Evolutionary conservation across 129 eudicot genomes (phyloP).

Genomic region (Scalesia atractyloides): DNA sequence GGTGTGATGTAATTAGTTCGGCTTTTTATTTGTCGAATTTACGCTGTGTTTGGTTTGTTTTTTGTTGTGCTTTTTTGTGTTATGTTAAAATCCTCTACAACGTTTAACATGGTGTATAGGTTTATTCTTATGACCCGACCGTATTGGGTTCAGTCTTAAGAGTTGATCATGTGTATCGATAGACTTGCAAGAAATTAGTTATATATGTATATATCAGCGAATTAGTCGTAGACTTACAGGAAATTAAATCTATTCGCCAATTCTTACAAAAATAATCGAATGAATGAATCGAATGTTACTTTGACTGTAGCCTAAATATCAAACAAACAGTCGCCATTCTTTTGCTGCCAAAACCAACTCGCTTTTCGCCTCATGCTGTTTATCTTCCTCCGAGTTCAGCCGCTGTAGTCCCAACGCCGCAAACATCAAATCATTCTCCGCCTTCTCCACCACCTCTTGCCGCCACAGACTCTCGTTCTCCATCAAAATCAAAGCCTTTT

Average conservation of each 20-base stretch:
- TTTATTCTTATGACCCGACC: conserved; percentile 18
- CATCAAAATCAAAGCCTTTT: not conserved
- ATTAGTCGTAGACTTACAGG: too few species aligned
- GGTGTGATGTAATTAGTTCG: conserved; percentile 37
- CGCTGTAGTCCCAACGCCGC: not conserved
- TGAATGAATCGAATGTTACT: not conserved
- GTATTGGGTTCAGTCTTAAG: not conserved
- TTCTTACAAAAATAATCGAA: not conserved
- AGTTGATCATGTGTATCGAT: not conserved
- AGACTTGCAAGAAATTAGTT: not conserved
- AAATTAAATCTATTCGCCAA: too few species aligned
- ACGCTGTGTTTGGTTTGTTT: conserved; percentile 15
- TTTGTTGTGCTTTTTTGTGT: conserved; percentile 8
- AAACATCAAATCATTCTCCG: not conserved
- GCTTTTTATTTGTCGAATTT: not conserved
- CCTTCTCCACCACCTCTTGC: conserved; percentile 2
- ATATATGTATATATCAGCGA: not conserved
- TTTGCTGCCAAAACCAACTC: conserved; percentile 34
- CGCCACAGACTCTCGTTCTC: not conserved
- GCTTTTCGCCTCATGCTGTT: not conserved
- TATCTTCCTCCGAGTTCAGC: conserved; percentile 14
- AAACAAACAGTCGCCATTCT: conserved; percentile 21
- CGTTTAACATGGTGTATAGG: conserved; percentile 32
- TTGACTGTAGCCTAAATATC: not conserved
- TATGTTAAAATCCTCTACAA: not conserved